Evolutionary conservation across 805 yeast genomes (phyloP).

Genomic region (Lipomyces chichibuensis): DNA sequence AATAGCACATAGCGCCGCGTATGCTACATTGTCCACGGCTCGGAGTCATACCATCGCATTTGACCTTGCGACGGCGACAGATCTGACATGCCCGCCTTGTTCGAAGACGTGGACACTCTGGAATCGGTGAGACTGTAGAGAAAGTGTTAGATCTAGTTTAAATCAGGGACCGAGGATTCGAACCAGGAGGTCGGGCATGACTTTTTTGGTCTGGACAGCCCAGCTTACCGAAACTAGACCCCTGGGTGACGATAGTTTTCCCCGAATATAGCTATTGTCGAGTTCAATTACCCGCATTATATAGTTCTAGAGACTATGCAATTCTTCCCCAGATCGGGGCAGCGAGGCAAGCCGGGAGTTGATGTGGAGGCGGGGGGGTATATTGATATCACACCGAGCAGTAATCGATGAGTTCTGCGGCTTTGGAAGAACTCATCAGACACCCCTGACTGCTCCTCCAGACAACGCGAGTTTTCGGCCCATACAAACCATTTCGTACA

Average conservation of each 20-base stretch:
- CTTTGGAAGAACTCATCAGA: too few species aligned
- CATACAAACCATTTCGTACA: too few species aligned
- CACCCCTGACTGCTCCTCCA: too few species aligned
- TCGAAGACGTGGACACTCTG: conserved; percentile 35
- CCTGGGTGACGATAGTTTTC: background rate
- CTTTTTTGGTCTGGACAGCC: background rate
- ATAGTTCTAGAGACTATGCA: too few species aligned
- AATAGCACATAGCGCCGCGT: conserved; percentile 33
- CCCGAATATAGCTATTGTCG: background rate
- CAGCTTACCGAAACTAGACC: background rate
- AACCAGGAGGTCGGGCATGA: background rate
- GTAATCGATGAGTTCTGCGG: too few species aligned
- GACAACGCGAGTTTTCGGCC: too few species aligned
- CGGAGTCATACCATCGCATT: conserved; percentile 33
- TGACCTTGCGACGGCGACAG: conserved; percentile 34
- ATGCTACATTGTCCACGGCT: conserved; percentile 31
- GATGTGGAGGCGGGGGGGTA: too few species aligned
- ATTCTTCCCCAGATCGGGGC: background rate
- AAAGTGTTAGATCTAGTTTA: background rate
- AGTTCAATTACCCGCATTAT: too few species aligned
- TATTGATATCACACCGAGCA: too few species aligned
- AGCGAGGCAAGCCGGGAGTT: background rate
- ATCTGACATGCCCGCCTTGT: conserved; percentile 35
- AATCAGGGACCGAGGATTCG: background rate
- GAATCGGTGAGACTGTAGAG: conserved; percentile 31